phyloP scores from a whole-genome alignment of 1,284 basidiomycete species.

The Volvariella volvacea region DNA sequence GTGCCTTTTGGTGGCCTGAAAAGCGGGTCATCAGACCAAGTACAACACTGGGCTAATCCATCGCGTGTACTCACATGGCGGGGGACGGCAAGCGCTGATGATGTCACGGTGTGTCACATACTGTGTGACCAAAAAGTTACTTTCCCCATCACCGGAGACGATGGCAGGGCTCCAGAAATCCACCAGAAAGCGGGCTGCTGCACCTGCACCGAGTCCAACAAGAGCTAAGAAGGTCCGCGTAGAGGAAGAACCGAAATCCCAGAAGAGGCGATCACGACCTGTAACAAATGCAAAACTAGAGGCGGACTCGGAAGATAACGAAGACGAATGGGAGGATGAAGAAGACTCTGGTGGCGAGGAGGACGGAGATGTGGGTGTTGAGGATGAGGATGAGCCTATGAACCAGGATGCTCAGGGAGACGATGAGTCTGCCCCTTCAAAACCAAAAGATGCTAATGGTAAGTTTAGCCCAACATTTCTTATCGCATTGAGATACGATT shows the following conservation, averaged over 20 bases:
- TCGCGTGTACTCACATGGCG: not conserved
- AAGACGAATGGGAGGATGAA: slow-evolving; percentile 22
- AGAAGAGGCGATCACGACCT: slow-evolving; percentile 47
- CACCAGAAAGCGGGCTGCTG: slow-evolving; percentile 41
- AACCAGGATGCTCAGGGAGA: slow-evolving; percentile 22
- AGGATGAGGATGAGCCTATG: slow-evolving; percentile 24
- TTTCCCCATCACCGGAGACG: not conserved
- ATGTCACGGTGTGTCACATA: not conserved
- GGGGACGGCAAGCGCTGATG: not conserved
- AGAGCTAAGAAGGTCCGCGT: slow-evolving; percentile 46
- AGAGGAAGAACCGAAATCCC: slow-evolving; percentile 19
- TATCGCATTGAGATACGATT: not conserved
- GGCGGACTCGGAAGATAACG: slow-evolving; percentile 23
- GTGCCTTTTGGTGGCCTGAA: slow-evolving; percentile 41
- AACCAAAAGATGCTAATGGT: slow-evolving; percentile 52
- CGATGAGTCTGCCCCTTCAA: slow-evolving; percentile 7
- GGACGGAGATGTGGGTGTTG: slow-evolving; percentile 24
- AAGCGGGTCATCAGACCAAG: not conserved
- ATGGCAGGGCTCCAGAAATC: slow-evolving; percentile 25
- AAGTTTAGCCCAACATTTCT: slow-evolving; percentile 13
- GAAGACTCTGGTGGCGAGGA: slow-evolving; percentile 22
- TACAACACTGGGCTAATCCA: not conserved
- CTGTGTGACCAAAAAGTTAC: slow-evolving; percentile 3
- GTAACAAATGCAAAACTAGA: slow-evolving; percentile 32
- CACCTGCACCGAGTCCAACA: slow-evolving; percentile 37